These are phyloP conservation scores for Phlebiopsis flavidoalba DNA, from an alignment of 768 basidiomycete species.

Conservation along the genomic window DNA sequence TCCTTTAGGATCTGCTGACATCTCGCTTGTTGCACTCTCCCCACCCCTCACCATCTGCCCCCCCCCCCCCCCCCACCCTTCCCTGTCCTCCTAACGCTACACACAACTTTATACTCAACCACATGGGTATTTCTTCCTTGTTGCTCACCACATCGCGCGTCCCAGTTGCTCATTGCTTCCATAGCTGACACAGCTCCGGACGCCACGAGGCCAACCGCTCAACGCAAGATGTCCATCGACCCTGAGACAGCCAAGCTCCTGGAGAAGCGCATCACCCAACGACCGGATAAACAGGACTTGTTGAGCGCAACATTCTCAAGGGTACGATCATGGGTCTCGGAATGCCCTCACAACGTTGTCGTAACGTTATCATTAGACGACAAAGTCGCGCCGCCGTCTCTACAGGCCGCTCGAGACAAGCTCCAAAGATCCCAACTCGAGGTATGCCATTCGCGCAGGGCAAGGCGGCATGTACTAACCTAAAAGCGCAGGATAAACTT, in stretches of 20 bases:
- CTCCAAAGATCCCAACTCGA: constrained; percentile 59
- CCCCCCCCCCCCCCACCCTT: too few species aligned
- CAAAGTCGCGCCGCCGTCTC: constrained; percentile 50
- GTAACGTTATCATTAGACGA: constrained; percentile 39
- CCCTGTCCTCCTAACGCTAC: background rate
- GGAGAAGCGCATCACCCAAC: constrained; percentile 46
- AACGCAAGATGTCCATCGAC: constrained; percentile 28
- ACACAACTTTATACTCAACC: background rate
- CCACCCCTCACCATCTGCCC: background rate
- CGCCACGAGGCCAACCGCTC: constrained; percentile 10
- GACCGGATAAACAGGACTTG: constrained; percentile 60
- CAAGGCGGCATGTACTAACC: background rate
- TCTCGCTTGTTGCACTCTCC: background rate
- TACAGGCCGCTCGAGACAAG: constrained; percentile 55
- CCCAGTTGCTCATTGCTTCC: background rate
- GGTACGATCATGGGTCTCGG: constrained; percentile 27
- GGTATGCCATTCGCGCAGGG: constrained; percentile 29
- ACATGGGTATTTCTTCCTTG: background rate
- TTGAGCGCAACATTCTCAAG: constrained; percentile 69
- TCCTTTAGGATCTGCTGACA: constrained; percentile 2
- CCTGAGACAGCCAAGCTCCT: constrained; percentile 36
- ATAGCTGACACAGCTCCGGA: constrained; percentile 2
- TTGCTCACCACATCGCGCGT: background rate
- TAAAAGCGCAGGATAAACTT: constrained; percentile 50
- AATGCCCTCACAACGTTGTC: background rate